Base-by-base conservation (phyloP, 352 stramenopile species). In the Phytopythium delawarense region DNA sequence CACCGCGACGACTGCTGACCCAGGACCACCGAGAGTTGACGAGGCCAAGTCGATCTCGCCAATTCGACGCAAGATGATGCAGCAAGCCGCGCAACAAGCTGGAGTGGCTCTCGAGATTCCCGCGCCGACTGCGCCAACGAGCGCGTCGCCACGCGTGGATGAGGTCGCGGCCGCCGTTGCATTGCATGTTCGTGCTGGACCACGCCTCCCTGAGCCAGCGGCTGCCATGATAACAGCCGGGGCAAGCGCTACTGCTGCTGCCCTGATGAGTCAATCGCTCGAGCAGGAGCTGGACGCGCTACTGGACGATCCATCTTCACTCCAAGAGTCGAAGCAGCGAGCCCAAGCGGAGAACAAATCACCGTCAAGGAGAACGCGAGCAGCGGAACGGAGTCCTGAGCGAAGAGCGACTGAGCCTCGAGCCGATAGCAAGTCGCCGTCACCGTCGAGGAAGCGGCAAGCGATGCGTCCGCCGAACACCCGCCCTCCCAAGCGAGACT, bases 41-140 rank as follows among this genome's bases (percentile, higher is more conserved):
- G 56, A 65, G 48, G 53, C 25, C 35, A 20, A 61, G 61, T 50
- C 50, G 1, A 63, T 85, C 7, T 88, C 76, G 3, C 76, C 74
- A 1, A 78, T 81, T 11, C 59, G 74, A 55, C 68, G 63, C 16
- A 84, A 81, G 61, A 84, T 84, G 76, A 69, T 82, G 70, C 59
- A 65, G 9, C 57, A 67, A 20, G 55, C 61, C 13, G 74, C 65
- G 13, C 57, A 65, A 3, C 59, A 69, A 13, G 50, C 58, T 13
- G 74, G 64, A 8, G 25, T 39, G 1, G 40, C 55, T 21, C 37
- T 61, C 7, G 56, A 30, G 12, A n/a, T 71, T 8, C 59, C 57
- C 2, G 45, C 55, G 3, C 16, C 64, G 30, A 55, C 67, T 4
- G 48, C 51, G 2, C 20, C 63, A n/a, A 55, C 64, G 2, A 69